Base-by-base conservation (phyloP, 345 rosid species). In the Barbarea vulgaris region DNA sequence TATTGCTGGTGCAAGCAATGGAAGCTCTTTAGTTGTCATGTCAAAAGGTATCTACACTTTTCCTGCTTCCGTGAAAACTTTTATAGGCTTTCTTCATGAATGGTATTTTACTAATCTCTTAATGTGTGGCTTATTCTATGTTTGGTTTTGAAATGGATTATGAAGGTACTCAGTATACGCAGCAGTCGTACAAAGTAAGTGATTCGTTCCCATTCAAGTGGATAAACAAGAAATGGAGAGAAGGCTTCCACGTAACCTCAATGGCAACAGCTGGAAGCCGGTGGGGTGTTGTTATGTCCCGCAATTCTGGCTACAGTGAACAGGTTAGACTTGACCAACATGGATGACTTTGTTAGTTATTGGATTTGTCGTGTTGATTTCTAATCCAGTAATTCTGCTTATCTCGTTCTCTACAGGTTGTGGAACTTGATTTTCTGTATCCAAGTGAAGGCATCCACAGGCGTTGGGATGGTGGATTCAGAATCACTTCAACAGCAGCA, bases 201-300 rank as follows among this genome's bases (percentile, higher is more conserved):
- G 99, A 95, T 51, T 87, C 97, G 41, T 96, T 93, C 83, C 99
- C 99, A 3, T 96, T 86, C 72, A 93, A 96, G 80, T 96, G 98
- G 97, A 91, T 96, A 67, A 96, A 91, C 88, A 96, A 91, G 82
- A 96, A 96, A 80, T 96, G 99, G 99, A 91, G 89, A 83, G 99
- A 96, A 80, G 99, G 96, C 9, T 96, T 96, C 78, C 88, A 88
- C 57, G 98, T 96, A n/a, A 96, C 99, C 71, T 81, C 98, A 19
- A 96, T 96, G 99, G 90, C 96, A 67, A 96, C 99, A 55, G 91
- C 99, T 60, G 98, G 97, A 64, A 93, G 83, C 69, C 83, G 96
- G 68, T 96, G 98, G 99, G 98, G 91, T 54, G 88, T 96, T 57
- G 99, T 96, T 61, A 91, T 96, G 99, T 96, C 99, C 80, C 97